These are phyloP conservation scores for Begonia masoniana DNA, from an alignment of 306 rosid genomes.

Conservation along the genomic window DNA sequence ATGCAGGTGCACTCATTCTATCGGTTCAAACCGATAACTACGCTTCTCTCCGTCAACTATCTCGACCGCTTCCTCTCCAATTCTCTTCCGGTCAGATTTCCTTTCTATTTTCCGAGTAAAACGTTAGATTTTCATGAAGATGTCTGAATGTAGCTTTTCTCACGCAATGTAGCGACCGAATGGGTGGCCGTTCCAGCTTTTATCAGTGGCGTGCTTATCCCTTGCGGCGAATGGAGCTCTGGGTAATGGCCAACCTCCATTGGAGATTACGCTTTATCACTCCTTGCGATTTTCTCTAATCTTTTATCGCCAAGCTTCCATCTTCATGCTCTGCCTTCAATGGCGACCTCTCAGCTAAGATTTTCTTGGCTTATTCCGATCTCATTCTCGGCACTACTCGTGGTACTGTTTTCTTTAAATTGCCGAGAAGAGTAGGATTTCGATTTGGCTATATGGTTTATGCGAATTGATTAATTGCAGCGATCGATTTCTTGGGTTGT, in stretches of 20 bases:
- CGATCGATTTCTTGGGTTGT: slow-evolving; percentile 37
- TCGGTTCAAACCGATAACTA: slow-evolving; percentile 46
- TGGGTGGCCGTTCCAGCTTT: slow-evolving; percentile 29
- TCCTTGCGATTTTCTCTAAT: slow-evolving; percentile 49
- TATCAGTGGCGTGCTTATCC: slow-evolving; percentile 59
- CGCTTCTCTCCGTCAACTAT: slow-evolving; percentile 61
- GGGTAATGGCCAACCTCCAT: slow-evolving; percentile 36
- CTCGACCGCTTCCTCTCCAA: slow-evolving; percentile 59
- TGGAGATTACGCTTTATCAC: slow-evolving; percentile 71
- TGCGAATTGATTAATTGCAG: slow-evolving; percentile 15
- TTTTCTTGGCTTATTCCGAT: slow-evolving; percentile 20
- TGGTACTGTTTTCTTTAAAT: slow-evolving; percentile 15
- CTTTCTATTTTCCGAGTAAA: slow-evolving; percentile 5
- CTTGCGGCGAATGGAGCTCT: slow-evolving; percentile 77
- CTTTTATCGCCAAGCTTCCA: slow-evolving; percentile 35
- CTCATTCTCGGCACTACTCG: slow-evolving; percentile 42
- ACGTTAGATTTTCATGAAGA: background rate
- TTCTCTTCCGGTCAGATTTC: slow-evolving; percentile 30
- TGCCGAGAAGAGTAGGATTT: background rate
- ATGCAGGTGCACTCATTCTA: slow-evolving; percentile 46
- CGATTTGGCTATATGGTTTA: too few relatives aligned
- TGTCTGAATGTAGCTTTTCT: background rate
- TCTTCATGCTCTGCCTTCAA: slow-evolving; percentile 18
- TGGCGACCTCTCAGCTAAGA: background rate
- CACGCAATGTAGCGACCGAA: slow-evolving; percentile 9